A percentile compares a stretch with the other conserved stretches of the same genome.
Evolutionary conservation across 108 stramenopile species (phyloP).

Genomic region (Nannochloropsis granulata): DNA sequence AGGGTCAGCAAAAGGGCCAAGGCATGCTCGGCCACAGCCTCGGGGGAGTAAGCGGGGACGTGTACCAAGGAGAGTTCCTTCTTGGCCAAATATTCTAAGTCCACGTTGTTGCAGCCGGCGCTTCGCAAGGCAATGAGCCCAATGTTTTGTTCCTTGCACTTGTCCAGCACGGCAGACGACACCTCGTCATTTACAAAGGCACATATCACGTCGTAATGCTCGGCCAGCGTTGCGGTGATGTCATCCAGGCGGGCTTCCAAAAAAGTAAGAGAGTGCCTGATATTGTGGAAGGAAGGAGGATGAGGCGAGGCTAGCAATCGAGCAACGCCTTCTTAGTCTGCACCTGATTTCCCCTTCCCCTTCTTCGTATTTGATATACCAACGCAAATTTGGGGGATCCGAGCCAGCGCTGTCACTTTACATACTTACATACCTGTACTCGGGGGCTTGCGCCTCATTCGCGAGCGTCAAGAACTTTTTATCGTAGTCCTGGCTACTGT

Average conservation of each 20-base stretch:
- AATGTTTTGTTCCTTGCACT: slow-evolving; percentile 42
- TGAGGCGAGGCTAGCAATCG: too few species aligned
- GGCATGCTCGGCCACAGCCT: slow-evolving; percentile 59
- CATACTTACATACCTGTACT: not conserved
- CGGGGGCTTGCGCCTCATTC: not conserved
- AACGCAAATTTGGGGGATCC: too few species aligned
- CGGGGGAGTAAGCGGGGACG: slow-evolving; percentile 60
- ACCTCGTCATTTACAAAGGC: slow-evolving; percentile 57
- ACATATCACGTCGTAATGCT: slow-evolving; percentile 50
- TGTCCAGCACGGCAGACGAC: slow-evolving; percentile 14
- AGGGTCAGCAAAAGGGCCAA: slow-evolving; percentile 53
- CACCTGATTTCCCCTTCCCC: too few species aligned
- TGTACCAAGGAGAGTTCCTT: slow-evolving; percentile 45
- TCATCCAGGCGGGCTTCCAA: slow-evolving; percentile 37
- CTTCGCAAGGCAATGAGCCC: slow-evolving; percentile 49
- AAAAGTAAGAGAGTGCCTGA: not conserved
- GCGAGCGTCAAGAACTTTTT: not conserved
- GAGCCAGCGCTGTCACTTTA: too few species aligned
- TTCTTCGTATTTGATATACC: too few species aligned
- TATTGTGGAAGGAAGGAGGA: too few species aligned
- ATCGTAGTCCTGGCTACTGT: not conserved
- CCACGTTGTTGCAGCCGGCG: slow-evolving; percentile 54
- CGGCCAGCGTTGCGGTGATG: slow-evolving; percentile 35
- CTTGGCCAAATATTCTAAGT: slow-evolving; percentile 44
- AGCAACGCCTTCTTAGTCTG: too few species aligned